Base-by-base conservation (phyloP, 257 asterid genomes). In the Ajuga chamaepitys region DNA sequence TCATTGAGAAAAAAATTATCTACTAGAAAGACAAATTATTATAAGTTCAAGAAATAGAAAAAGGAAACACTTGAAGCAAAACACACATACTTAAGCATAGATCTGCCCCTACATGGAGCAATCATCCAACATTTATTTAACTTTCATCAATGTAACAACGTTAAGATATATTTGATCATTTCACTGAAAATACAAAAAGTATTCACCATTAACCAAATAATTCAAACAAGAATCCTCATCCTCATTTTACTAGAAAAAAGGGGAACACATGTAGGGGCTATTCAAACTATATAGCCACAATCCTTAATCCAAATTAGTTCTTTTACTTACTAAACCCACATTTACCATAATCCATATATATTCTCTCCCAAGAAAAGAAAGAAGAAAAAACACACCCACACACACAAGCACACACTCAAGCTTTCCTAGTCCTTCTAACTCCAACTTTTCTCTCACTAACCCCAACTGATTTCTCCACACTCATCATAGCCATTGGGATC, bases 381-480 rank as follows among this genome's bases (percentile, higher is more conserved):
- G 37, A 24, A 1, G 16, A 55, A 24, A 7, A 30, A 3, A n/a
- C 48, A n/a, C 28, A 35, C 64, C n/a, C n/a, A 21, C 45, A 8
- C 42, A 26, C 10, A 72, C 67, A 91, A 42, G 35, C 68, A 21
- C 45, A 8, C 42, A 26, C 10, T 74, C 67, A 91, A 42, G 35
- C 68, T 64, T 74, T 82, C 71, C 91, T 45, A 18, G 21, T 65
- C 75, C 82, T 84, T 66, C 86, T 77, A 45, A 58, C 77, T 22
- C 83, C 71, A 50, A 60, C 58, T 68, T 77, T 88, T 83, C 87
- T 81, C 69, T 65, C 80, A 53, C 75, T 77, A 46, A 75, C 42
- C 9, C 78, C 90, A 47, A 79, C 77, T 42, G 83, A 51, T 58
- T 71, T 81, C 74, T 83, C 91, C 71, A 74, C 21, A 50, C 40